Evolutionary conservation across 441 rosid genomes (phyloP).

Genomic region (Bocquillonia castaneifolia): DNA sequence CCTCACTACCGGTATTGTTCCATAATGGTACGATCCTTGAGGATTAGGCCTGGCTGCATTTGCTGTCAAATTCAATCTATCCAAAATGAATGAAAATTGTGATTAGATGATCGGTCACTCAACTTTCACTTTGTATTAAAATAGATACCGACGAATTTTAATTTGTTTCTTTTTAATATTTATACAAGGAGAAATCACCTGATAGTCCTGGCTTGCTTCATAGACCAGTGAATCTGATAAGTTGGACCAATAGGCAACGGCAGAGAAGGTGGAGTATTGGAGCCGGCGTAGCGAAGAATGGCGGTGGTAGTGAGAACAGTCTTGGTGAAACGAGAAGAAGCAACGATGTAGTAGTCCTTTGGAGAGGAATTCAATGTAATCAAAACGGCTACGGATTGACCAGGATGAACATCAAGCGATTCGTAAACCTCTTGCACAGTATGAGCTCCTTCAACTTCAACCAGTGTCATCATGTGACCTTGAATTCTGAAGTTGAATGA

Average conservation of each 20-base stretch:
- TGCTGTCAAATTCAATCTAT: slow-evolving; percentile 69
- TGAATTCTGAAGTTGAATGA: slow-evolving; percentile 81
- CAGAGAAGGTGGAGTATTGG: slow-evolving; percentile 39
- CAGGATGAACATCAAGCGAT: slow-evolving; percentile 66
- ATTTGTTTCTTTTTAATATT: too few species aligned
- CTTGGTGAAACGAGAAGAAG: slow-evolving; percentile 69
- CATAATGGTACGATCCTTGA: slow-evolving; percentile 82
- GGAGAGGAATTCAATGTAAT: slow-evolving; percentile 35
- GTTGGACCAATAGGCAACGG: slow-evolving; percentile 72
- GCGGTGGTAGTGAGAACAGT: slow-evolving; percentile 45
- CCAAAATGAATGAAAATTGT: background rate
- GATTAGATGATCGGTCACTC: too few species aligned
- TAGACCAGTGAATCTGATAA: slow-evolving; percentile 64
- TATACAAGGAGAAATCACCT: slow-evolving; percentile 39
- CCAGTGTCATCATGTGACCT: slow-evolving; percentile 57
- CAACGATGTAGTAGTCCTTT: slow-evolving; percentile 56
- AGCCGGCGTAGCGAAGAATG: slow-evolving; percentile 53
- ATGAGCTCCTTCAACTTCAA: slow-evolving; percentile 82
- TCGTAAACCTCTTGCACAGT: slow-evolving; percentile 53
- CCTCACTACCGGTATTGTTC: slow-evolving; percentile 42
- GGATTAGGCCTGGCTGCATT: slow-evolving; percentile 92
- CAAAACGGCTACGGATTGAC: slow-evolving; percentile 60
- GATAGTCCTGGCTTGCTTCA: slow-evolving; percentile 78
- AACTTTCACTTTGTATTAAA: background rate
- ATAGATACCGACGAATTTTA: too few species aligned